Evolutionary conservation across 805 yeast genomes (phyloP).

Genomic region (Kockiozyma suomiensis): DNA sequence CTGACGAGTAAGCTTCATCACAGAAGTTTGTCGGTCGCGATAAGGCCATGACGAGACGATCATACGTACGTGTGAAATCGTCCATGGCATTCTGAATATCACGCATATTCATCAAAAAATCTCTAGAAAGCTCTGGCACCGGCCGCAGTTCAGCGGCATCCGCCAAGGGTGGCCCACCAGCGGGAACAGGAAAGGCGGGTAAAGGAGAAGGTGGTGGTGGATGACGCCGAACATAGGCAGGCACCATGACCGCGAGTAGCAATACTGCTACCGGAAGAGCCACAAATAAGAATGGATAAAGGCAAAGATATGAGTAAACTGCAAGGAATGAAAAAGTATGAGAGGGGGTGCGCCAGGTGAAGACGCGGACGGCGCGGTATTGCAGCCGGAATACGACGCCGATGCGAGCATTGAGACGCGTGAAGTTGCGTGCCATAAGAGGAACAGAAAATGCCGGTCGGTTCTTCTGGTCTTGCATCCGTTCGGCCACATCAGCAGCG

Average conservation of each 20-base stretch:
- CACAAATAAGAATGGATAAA: slow-evolving; percentile 69
- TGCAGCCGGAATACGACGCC: slow-evolving; percentile 62
- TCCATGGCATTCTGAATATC: slow-evolving; percentile 47
- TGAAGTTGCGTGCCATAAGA: slow-evolving; percentile 58
- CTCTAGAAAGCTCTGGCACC: slow-evolving; percentile 38
- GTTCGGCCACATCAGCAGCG: slow-evolving; percentile 19
- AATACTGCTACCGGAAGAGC: slow-evolving; percentile 63
- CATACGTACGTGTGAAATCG: slow-evolving; percentile 40
- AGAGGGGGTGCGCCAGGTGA: slow-evolving; percentile 77
- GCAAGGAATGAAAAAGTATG: slow-evolving; percentile 64
- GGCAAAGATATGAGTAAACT: slow-evolving; percentile 64
- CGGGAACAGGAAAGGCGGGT: slow-evolving; percentile 36
- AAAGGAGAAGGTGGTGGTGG: slow-evolving; percentile 49
- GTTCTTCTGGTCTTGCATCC: slow-evolving; percentile 30
- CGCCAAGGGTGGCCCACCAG: slow-evolving; percentile 35
- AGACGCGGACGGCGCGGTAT: slow-evolving; percentile 58
- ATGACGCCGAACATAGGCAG: slow-evolving; percentile 70
- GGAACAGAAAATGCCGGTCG: slow-evolving; percentile 51
- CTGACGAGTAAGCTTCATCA: slow-evolving; percentile 35
- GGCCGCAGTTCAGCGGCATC: slow-evolving; percentile 33
- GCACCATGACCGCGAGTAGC: slow-evolving; percentile 62
- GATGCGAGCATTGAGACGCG: slow-evolving; percentile 56
- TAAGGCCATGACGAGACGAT: slow-evolving; percentile 21
- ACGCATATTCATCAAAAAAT: slow-evolving; percentile 60
- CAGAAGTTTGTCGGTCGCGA: slow-evolving; percentile 33